Evolutionary conservation across 805 yeast genomes (phyloP), one percentile per base, ranked within the genome.

Genomic region (Scheffersomyces lignosus): DNA sequence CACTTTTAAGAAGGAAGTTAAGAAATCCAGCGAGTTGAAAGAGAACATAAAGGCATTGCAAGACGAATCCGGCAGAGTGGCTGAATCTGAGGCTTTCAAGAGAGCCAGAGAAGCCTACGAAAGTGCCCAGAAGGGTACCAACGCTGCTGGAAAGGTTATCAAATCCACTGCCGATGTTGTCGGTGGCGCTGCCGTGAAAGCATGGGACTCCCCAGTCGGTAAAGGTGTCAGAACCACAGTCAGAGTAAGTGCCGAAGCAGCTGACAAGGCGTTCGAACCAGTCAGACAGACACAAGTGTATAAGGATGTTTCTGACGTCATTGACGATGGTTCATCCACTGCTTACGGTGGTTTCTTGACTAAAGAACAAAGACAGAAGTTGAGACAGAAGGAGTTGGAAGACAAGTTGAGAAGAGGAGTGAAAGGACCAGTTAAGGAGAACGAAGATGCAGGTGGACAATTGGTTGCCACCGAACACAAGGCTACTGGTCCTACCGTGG

Each of bases 151-250:
- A 5, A 78, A 85, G 58, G 83, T 88, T 29, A 78, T 87, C 37
- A 77, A 80, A 52, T 86, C 85, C 64, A 93, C 98, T 4, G 97
- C 97, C n/a, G 87, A 85, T 52, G 91, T 81, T 27, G 88, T 93
- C 24, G 98, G 96, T 37, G 83, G 77, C 40, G 95, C 81, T 30
- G 98, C 96, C 3, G 71, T 77, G 27, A 83, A 82, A 41, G 96
- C 97, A 1, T 93, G 99, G 99, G 96, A 93, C 43, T 88, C 96
- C 1, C 87, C 93, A 16, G 86, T 91, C 29, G 93, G 96, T 43
- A 81, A 83, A 59, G 84, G 83, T 33, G 90, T 96, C n/a, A 77
- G 98, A 54, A 73, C 79, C 29, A 88, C 89, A 0, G 91, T 88
- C n/a, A 76, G 74, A 40, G 75, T 77, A 35, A 81, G 96, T 3